Conservation (phyloP, 805 yeast species). For the Citeromyces nyonsensis region DNA sequence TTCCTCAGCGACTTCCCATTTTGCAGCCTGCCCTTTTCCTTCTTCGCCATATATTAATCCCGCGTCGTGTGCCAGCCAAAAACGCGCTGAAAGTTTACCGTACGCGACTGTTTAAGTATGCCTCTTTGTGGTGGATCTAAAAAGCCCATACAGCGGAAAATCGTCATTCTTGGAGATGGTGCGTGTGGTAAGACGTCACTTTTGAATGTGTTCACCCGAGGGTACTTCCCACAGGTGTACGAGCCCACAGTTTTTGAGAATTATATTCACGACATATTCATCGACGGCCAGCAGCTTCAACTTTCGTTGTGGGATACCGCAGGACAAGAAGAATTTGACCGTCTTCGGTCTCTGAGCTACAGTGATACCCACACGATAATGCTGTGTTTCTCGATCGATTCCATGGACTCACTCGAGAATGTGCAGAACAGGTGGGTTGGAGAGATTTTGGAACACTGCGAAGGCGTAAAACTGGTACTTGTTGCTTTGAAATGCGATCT, state of each 20-base stretch:
- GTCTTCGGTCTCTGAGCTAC: constrained; percentile 82
- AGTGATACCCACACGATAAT: constrained; percentile 94
- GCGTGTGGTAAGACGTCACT: constrained; percentile 97
- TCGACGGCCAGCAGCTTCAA: constrained; percentile 86
- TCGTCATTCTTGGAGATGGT: constrained; percentile 93
- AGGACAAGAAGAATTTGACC: constrained; percentile 96
- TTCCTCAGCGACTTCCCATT: constrained; percentile 2
- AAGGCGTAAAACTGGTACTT: constrained; percentile 83
- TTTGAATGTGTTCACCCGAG: constrained; percentile 88
- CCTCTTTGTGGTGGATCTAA: constrained; percentile 26
- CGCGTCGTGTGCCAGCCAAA: background rate
- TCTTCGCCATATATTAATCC: constrained; percentile 13
- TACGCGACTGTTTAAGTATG: constrained; percentile 11
- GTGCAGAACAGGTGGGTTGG: constrained; percentile 96
- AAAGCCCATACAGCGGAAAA: constrained; percentile 64
- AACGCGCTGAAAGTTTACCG: background rate
- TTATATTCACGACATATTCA: constrained; percentile 92
- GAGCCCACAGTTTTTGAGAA: constrained; percentile 97
- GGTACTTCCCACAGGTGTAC: constrained; percentile 95
- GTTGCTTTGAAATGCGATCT: constrained; percentile 93
- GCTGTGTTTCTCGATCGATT: constrained; percentile 91
- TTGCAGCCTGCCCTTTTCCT: constrained; percentile 12
- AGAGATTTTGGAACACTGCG: constrained; percentile 93
- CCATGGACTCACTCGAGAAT: constrained; percentile 86
- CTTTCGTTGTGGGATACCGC: constrained; percentile 97